phyloP scores from a whole-genome alignment of 306 rosid species.

The Parietaria judaica region DNA sequence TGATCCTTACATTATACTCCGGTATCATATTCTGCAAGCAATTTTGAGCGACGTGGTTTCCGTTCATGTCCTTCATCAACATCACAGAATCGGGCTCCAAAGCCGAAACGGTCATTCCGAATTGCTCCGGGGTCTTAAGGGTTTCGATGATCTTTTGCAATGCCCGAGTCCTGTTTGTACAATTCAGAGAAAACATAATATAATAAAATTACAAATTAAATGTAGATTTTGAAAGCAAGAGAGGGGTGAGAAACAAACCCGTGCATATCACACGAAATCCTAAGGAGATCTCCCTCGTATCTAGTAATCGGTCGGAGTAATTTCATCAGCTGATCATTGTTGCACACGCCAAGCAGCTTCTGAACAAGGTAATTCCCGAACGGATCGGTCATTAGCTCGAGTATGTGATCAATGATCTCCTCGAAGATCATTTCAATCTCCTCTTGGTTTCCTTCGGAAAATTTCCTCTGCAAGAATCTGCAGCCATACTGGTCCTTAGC shows the following conservation, averaged over 20 bases:
- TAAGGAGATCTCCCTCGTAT: conserved; percentile 32
- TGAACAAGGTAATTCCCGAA: conserved; percentile 57
- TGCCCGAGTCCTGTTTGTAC: conserved; percentile 48
- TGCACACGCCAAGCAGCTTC: conserved; percentile 57
- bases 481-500: conserved; percentile 60
- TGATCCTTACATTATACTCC: conserved; percentile 29
- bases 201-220: too few species aligned
- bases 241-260: conserved; percentile 30
- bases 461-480: conserved; percentile 48
- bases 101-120: conserved; percentile 38
- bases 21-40: conserved; percentile 41
- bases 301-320: conserved; percentile 31
- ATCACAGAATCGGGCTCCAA: conserved; percentile 33
- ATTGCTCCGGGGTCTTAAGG: conserved; percentile 40
- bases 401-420: conserved; percentile 39
- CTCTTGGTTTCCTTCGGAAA: conserved; percentile 28
- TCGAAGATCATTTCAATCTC: conserved; percentile 34
- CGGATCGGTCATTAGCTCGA: conserved; percentile 51
- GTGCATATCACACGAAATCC: conserved; percentile 50
- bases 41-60: conserved; percentile 52
- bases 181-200: neutral
- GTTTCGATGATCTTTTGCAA: conserved; percentile 60
- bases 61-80: conserved; percentile 41
- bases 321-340: conserved; percentile 37
- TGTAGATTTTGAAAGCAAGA: too few species aligned